These are phyloP conservation scores for Globisporangium spinosum DNA, from an alignment of 352 stramenopile genomes.

Conservation along the genomic window DNA sequence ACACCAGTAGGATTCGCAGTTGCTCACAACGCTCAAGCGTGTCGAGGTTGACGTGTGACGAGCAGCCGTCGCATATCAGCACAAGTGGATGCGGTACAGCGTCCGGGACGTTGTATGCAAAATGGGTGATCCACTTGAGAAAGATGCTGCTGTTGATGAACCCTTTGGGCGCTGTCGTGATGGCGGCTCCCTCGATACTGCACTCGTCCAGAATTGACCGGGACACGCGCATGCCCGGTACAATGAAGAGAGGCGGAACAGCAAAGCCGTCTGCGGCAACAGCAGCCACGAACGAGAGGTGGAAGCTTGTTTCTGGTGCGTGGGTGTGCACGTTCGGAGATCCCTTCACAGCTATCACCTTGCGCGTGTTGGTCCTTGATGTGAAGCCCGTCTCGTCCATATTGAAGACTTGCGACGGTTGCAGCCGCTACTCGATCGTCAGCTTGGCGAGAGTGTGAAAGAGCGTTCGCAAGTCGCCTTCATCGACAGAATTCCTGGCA, in stretches of 20 bases:
- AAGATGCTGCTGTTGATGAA: conserved; percentile 3
- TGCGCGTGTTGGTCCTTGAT: conserved; percentile 12
- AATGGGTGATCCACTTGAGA: conserved; percentile 8
- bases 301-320: conserved; percentile 2
- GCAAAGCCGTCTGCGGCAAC: background rate
- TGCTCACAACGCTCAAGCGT: background rate
- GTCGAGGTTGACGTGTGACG: background rate
- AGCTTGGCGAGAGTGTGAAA: conserved; percentile 14
- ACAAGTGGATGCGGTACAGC: background rate
- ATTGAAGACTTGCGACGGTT: conserved; percentile 9
- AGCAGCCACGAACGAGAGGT: conserved; percentile 6
- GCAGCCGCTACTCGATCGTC: background rate
- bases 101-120: background rate
- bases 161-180: background rate
- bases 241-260: conserved; percentile 2
- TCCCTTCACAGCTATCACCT: conserved; percentile 1
- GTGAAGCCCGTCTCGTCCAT: conserved; percentile 11
- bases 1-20: conserved; percentile 2
- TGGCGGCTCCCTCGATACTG: background rate
- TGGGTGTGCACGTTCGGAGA: conserved; percentile 11
- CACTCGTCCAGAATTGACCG: conserved; percentile 3
- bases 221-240: background rate
- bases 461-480: conserved; percentile 1
- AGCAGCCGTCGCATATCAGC: conserved; percentile 1
- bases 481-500: background rate